Evolutionary conservation across 108 stramenopile species (phyloP).

Genomic region (Epipyxis sp.): DNA sequence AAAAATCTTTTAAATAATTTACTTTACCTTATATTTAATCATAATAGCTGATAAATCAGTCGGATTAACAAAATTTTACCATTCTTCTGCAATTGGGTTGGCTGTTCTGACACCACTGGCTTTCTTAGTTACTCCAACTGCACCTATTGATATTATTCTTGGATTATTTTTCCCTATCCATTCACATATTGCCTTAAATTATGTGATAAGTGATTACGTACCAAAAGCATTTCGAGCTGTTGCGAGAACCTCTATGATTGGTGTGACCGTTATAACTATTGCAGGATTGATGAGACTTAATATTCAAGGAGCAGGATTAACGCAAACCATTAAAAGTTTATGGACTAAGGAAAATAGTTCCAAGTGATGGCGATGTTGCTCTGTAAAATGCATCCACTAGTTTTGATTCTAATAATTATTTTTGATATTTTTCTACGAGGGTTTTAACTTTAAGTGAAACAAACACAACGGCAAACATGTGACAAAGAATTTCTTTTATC

Average conservation of each 20-base stretch:
- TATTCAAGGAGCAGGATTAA: slow-evolving; percentile 39
- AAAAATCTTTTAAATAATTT: too few relatives aligned
- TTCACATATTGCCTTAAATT: slow-evolving; percentile 82
- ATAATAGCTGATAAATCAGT: slow-evolving; percentile 8
- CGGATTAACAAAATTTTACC: slow-evolving; percentile 31
- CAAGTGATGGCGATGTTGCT: too few relatives aligned
- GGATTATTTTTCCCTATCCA: slow-evolving; percentile 70
- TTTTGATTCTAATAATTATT: too few relatives aligned
- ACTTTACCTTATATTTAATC: too few relatives aligned
- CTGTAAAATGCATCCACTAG: too few relatives aligned
- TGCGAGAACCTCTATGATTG: slow-evolving; percentile 58
- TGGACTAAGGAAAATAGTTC: too few relatives aligned
- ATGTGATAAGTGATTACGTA: slow-evolving; percentile 82
- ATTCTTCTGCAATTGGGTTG: slow-evolving; percentile 23
- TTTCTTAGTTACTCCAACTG: slow-evolving; percentile 46
- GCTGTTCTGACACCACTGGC: slow-evolving; percentile 40
- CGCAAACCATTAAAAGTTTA: slow-evolving; percentile 40
- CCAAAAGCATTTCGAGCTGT: slow-evolving; percentile 56
- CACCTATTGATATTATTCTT: slow-evolving; percentile 67
- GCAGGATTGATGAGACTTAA: slow-evolving; percentile 42
- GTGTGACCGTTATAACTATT: slow-evolving; percentile 20
- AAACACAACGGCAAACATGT: too few relatives aligned
- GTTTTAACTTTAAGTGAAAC: too few relatives aligned
- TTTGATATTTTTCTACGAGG: too few relatives aligned
- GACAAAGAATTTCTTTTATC: too few relatives aligned